Evolutionary conservation across 1,284 basidiomycete genomes (phyloP).

Genomic region (Rhodotorula glutinis): DNA sequence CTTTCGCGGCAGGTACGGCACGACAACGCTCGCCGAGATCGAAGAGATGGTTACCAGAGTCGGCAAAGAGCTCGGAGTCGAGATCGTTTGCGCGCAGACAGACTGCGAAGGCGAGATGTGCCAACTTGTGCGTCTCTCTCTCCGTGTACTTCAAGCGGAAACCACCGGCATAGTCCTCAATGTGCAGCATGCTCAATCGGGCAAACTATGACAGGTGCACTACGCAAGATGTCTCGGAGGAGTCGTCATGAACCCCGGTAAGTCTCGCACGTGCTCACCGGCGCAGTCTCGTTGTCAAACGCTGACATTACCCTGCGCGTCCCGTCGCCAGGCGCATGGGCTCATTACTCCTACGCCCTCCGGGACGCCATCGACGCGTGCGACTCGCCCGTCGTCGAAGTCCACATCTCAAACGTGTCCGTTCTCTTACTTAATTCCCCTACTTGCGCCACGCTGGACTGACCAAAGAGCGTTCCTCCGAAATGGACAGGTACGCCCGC

Average conservation of each 20-base stretch:
- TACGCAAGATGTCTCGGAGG: slow-evolving; percentile 40
- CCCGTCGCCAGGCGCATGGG: slow-evolving; percentile 19
- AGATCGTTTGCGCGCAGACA: slow-evolving; percentile 42
- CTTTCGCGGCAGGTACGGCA: slow-evolving; percentile 36
- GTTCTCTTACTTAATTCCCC: too few relatives aligned
- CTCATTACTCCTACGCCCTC: slow-evolving; percentile 41
- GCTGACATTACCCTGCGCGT: too few relatives aligned
- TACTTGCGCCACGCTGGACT: too few relatives aligned
- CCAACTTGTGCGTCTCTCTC: slow-evolving; percentile 22
- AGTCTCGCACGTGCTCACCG: slow-evolving; percentile 6
- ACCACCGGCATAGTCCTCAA: too few relatives aligned
- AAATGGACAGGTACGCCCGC: slow-evolving; percentile 29
- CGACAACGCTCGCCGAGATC: slow-evolving; percentile 41
- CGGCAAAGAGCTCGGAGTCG: slow-evolving; percentile 40
- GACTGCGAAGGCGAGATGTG: slow-evolving; percentile 42
- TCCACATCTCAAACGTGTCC: slow-evolving; percentile 42
- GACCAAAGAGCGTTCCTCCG: too few relatives aligned
- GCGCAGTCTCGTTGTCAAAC: too few relatives aligned
- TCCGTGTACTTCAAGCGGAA: too few relatives aligned
- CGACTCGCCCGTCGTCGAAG: slow-evolving; percentile 41
- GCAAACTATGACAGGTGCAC: slow-evolving; percentile 21
- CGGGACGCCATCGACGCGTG: slow-evolving; percentile 42
- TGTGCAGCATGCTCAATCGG: too few relatives aligned
- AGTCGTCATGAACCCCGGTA: slow-evolving; percentile 39
- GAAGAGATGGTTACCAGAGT: slow-evolving; percentile 38